These are phyloP conservation scores for Penicillium sclerotiorum DNA, from an alignment of 2,329 filamentous ascomycete genomes.

Conservation along the genomic window DNA sequence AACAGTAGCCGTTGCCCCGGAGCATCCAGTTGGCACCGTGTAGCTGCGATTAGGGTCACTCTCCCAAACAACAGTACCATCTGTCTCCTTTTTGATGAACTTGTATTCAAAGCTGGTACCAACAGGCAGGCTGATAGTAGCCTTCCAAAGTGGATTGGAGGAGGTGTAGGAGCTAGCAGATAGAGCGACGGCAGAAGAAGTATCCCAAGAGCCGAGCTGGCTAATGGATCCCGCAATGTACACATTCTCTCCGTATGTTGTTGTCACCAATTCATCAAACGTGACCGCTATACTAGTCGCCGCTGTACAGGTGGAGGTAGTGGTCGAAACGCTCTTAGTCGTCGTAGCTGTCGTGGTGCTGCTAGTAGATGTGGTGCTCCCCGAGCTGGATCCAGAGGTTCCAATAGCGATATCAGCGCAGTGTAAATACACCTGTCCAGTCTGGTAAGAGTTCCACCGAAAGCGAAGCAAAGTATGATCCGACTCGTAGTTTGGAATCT, in stretches of 20 bases:
- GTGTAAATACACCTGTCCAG: constrained; percentile 56
- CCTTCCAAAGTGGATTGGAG: constrained; percentile 31
- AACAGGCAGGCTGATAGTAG: constrained; percentile 56
- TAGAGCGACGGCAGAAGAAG: constrained; percentile 8
- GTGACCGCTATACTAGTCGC: constrained; percentile 43
- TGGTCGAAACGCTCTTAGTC: constrained; percentile 17
- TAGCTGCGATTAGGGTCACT: constrained; percentile 16
- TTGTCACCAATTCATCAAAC: constrained; percentile 8
- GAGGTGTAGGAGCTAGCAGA: constrained; percentile 10
- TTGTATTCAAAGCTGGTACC: constrained; percentile 53
- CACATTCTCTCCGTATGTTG: constrained; percentile 9
- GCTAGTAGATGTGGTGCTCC: constrained; percentile 2
- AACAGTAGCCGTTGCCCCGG: constrained; percentile 6
- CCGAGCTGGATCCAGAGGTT: constrained; percentile 6
- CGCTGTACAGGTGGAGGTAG: constrained; percentile 28
- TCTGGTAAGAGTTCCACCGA: constrained; percentile 60
- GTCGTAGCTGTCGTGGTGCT: constrained; percentile 7
- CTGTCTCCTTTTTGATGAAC: constrained; percentile 9
- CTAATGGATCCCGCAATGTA: constrained; percentile 10
- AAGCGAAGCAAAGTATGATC: constrained; percentile 57
- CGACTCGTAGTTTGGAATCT: constrained; percentile 52
- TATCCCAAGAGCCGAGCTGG: constrained; percentile 10
- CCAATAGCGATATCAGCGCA: constrained; percentile 57
- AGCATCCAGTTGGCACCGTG: constrained; percentile 7
- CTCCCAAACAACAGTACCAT: constrained; percentile 12